These are phyloP conservation scores for Tuber calosporum DNA, from an alignment of 495 filamentous ascomycete genomes.

Conservation along the genomic window DNA sequence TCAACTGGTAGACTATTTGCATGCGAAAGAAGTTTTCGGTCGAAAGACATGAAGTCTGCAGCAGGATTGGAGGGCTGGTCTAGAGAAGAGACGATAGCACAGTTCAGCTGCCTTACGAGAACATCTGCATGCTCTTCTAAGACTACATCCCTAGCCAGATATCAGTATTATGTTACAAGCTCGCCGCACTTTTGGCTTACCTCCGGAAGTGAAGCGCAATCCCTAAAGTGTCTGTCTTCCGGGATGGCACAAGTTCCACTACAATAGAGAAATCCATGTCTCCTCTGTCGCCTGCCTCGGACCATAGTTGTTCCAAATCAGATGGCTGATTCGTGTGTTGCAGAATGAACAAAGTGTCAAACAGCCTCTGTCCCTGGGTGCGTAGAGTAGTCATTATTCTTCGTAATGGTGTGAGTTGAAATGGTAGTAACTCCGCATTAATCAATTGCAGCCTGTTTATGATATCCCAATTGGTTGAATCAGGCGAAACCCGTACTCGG, in stretches of 20 bases:
- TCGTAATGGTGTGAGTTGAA: constrained; percentile 64
- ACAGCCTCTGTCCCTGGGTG: constrained; percentile 49
- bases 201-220: constrained; percentile 47
- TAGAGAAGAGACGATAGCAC: constrained; percentile 45
- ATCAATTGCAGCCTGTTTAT: constrained; percentile 50
- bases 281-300: constrained; percentile 57
- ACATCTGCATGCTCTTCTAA: constrained; percentile 43
- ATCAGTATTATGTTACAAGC: constrained; percentile 19
- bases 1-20: constrained; percentile 19
- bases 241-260: constrained; percentile 58
- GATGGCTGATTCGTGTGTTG: constrained; percentile 49
- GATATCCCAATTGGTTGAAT: constrained; percentile 49
- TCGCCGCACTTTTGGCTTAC: constrained; percentile 33
- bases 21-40: constrained; percentile 18
- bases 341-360: constrained; percentile 70
- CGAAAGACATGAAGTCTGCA: constrained; percentile 36
- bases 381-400: constrained; percentile 51
- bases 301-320: constrained; percentile 59
- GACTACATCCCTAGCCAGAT: constrained; percentile 45
- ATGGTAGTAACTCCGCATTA: constrained; percentile 53
- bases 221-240: constrained; percentile 45
- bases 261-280: constrained; percentile 71
- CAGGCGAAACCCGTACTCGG: constrained; percentile 50
- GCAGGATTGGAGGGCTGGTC: constrained; percentile 43
- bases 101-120: constrained; percentile 49